Base-by-base conservation (phyloP, 176 grass and related monocot genomes). In the Ensete ventricosum region DNA sequence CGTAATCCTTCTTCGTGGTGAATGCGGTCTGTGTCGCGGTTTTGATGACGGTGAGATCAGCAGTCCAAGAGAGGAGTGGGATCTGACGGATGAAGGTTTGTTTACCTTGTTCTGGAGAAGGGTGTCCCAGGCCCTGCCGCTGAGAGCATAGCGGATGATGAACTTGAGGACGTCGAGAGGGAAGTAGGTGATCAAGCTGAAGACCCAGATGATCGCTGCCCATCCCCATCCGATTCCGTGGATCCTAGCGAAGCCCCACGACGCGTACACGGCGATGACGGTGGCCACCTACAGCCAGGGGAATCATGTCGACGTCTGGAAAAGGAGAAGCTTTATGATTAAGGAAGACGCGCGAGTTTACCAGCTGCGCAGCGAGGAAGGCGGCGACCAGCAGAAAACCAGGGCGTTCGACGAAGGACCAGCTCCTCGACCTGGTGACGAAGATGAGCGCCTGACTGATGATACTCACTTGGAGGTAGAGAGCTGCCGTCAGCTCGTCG, bases 81-180 rank as follows among this genome's bases (percentile, higher is more conserved):
- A 23, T 23, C 6, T 2, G 49, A 53, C 3, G 50, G 14, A n/a
- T 2, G 24, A 67, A 11, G 65, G 1, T 29, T 29, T 9, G 1
- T 29, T 29, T 9, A 68, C 89, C 55, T 89, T 92, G 75, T 96
- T 96, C 79, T 96, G 51, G 67, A 85, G 83, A 67, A 96, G 84
- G 60, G 82, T 88, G 81, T n/a, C 87, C 93, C 93, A 96, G 0
- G 89, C 93, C 79, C 58, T 88, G 79, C 93, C 93, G 25, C 87
- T 92, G 27, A 96, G 87, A 51, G 87, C 84, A 73, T 92, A 96
- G 21, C 93, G 87, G 79, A 86, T 96, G 76, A 79, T 73, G 85
- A 96, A 96, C 89, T 96, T 96, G 76, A 96, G 93, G 50, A 96
- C 54, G 76, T 96, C 93, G 9, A 92, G 85, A 4, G 93, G 93